Evolutionary conservation across 805 yeast genomes (phyloP), one percentile per base, ranked within the genome.

Genomic region (Wickerhamiella hasegawae): DNA sequence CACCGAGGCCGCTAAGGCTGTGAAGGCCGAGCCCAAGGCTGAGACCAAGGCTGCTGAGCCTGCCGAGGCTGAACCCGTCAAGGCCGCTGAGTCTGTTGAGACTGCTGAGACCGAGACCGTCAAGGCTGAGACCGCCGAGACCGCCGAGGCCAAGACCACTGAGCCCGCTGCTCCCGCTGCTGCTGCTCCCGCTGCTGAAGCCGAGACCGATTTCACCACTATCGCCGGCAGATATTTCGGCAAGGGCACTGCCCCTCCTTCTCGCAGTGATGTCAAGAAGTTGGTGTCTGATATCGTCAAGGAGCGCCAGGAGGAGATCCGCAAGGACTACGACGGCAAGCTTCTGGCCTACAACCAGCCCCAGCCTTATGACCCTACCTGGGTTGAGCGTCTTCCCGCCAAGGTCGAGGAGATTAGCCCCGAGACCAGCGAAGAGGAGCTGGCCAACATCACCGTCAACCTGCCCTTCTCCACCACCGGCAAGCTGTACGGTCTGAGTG

Each of bases 401-500:
- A 56, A 51, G 32, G 73, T 69, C 40, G 55, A 58, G 17, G 57
- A 55, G 25, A 35, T 68, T 40, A 62, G 70, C 36, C 54, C 59
- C 30, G 68, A 68, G 6, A 65, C 62, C 17, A 52, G 71, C 5
- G 34, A 52, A 21, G 78, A 71, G 49, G 64, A 70, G 41, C 39
- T 40, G 15, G 38, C 31, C 14, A 78, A 71, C 46, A 39, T 62
- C 14, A 49, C 52, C 31, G 66, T 71, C 5, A 53, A 38, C 8
- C 41, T 55, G 21, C 54, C 59, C n/a, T 67, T 82, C 34, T 40
- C 46, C 28, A 48, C 62, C 24, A 66, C 65, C 38, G 70, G 73
- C 32, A 64, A 66, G 34, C 65, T 79, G 42, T 83, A 68, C 56
- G 97, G 97, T 17, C 76, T 93, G 49, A 58, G 71, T 45, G 77